These are phyloP conservation scores for Spencermartinsiella ligniputridi DNA, from an alignment of 1,139 yeast species.

Conservation along the genomic window DNA sequence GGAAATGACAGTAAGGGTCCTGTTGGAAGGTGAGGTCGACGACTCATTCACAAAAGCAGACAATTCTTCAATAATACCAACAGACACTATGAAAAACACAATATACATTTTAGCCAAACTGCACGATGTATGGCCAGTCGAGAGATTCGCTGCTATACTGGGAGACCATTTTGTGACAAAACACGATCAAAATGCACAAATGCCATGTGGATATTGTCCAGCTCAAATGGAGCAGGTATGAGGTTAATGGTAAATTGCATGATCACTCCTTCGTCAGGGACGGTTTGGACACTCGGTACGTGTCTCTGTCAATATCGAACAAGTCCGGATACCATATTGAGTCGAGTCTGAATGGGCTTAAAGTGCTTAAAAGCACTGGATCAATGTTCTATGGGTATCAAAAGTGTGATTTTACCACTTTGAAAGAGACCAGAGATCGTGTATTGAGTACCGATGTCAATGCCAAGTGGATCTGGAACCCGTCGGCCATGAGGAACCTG, in stretches of 20 bases:
- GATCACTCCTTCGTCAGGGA: slow-evolving; percentile 81
- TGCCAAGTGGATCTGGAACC: slow-evolving; percentile 66
- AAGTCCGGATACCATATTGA: slow-evolving; percentile 46
- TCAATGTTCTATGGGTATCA: slow-evolving; percentile 88
- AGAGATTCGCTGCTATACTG: slow-evolving; percentile 79
- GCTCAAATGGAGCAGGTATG: slow-evolving; percentile 72
- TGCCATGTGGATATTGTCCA: slow-evolving; percentile 65
- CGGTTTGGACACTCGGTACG: slow-evolving; percentile 74
- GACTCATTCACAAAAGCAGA: slow-evolving; percentile 81
- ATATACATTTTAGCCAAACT: slow-evolving; percentile 75
- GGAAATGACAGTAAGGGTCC: slow-evolving; percentile 75
- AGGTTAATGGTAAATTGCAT: slow-evolving; percentile 67
- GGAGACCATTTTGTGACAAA: slow-evolving; percentile 75
- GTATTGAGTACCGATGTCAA: slow-evolving; percentile 83
- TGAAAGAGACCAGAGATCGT: slow-evolving; percentile 76
- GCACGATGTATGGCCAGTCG: slow-evolving; percentile 83
- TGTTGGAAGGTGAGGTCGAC: slow-evolving; percentile 75
- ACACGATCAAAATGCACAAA: slow-evolving; percentile 71
- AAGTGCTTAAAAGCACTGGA: slow-evolving; percentile 89
- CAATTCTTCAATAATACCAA: slow-evolving; percentile 83
- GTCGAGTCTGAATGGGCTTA: slow-evolving; percentile 78
- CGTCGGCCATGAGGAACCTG: slow-evolving; percentile 47
- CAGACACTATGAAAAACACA: slow-evolving; percentile 91
- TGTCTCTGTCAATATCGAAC: slow-evolving; percentile 47
- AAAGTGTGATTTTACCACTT: slow-evolving; percentile 82